Evolutionary conservation across 441 rosid species (phyloP).

Genomic region (Corymbia calophylla): DNA sequence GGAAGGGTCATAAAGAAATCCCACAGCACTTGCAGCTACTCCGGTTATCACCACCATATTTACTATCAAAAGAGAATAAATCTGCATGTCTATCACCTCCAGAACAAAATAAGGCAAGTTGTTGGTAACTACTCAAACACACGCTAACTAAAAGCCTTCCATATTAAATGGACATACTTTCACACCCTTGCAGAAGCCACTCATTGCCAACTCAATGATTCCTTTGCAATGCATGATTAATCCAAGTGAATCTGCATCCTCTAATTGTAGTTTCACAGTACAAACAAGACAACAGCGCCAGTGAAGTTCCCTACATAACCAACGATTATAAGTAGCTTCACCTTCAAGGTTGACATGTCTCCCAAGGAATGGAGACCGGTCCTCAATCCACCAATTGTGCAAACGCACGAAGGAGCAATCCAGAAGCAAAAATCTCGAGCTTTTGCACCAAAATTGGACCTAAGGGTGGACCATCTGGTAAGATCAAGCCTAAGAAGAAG

Average conservation of each 20-base stretch:
- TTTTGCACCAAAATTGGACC: not conserved
- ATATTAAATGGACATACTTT: slow-evolving; percentile 10
- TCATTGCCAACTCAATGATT: not conserved
- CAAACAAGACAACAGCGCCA: slow-evolving; percentile 17
- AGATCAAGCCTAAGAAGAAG: slow-evolving; percentile 19
- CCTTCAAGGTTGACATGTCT: not conserved
- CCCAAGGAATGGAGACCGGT: not conserved
- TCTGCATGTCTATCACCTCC: slow-evolving; percentile 3
- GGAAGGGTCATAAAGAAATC: slow-evolving; percentile 25
- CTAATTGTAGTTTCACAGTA: slow-evolving; percentile 9
- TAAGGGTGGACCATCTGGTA: slow-evolving; percentile 25
- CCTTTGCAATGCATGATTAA: slow-evolving; percentile 34
- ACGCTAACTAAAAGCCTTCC: not conserved
- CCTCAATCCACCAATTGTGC: not conserved
- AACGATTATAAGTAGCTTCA: not conserved
- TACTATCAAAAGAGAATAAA: slow-evolving; percentile 15
- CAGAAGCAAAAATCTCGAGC: not conserved
- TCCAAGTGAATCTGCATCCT: slow-evolving; percentile 24
- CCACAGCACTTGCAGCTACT: slow-evolving; percentile 5
- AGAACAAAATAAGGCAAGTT: not conserved
- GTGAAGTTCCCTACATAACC: slow-evolving; percentile 21
- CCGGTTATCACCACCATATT: slow-evolving; percentile 11
- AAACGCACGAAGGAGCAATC: not conserved
- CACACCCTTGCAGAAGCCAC: slow-evolving; percentile 3
- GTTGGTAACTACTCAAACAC: not conserved